Base-by-base conservation (phyloP, 768 basidiomycete genomes). In the Asterophora lycoperdoides region DNA sequence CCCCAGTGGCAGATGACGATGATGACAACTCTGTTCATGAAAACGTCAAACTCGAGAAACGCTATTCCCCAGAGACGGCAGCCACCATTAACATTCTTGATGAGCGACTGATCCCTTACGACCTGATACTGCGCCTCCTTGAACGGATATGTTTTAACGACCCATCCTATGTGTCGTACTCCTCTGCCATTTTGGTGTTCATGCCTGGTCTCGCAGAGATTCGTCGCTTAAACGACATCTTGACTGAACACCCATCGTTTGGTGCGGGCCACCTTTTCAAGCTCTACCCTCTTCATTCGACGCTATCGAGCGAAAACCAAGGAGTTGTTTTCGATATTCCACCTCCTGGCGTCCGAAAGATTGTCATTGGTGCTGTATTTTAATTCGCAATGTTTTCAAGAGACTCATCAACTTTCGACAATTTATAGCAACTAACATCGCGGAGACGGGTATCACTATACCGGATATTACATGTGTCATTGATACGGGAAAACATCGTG, bases 391-490 rank as follows among this genome's bases (percentile, higher is more conserved):
- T 38, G 10, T 2, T 18, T 14, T 11, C 13, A 5, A 30, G 35
- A 39, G 14, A 19, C 48, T 46, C 29, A 54, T 26, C 7, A 51
- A 18, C 32, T 23, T 23, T 23, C 33, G 48, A 46, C 23, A 23
- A 23, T 6, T 6, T 23, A 14, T 53, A 92, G 89, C 89, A 2
- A 92, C 91, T 29, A 92, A 95, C 60, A 92, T 94, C 57, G 89
- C 92, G 13, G 95, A 99, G 67, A 99, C 95, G 11, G 95, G 95
- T 57, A 90, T 99, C 46, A 99, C 96, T 1, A 99, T 99, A 47
- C 95, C 95, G 5, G 96, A 99, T 58, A 89, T 96, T 51, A 95
- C 93, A 8, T 93, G 92, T 56, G 95, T 97, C 18, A 92, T 98
- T 51, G 95, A 99, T 61, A 81, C 84, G 0, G 93, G 94, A 41